Evolutionary conservation across 2,329 filamentous ascomycete genomes (phyloP), one percentile per base, ranked within the genome.

Genomic region (Gyromitra esculenta): DNA sequence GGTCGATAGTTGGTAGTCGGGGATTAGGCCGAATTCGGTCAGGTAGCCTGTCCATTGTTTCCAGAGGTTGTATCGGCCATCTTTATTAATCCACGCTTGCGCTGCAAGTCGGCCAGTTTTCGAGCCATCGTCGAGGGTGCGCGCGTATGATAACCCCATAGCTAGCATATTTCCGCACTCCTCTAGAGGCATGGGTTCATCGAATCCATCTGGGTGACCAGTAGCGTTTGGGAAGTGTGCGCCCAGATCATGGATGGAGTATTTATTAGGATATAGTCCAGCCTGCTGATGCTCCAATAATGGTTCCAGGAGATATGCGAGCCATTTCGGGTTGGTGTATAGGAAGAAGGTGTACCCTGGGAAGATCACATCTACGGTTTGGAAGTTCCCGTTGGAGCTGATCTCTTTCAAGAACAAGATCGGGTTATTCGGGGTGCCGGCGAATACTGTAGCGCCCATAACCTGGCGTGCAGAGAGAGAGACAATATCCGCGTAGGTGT

Each of bases 351-450:
- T 92, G 83, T 93, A 94, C 0, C 92, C 88, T 0, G 92, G 93
- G 85, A 94, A 96, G 80, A 96, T 95, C 73, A 96, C 92, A 84
- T 95, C 92, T 9, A 96, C 91, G 0, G 92, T 96, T 82, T 96
- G 92, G 83, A 90, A 90, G 81, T 96, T 95, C 2, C 92, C 92
- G 80, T 95, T 92, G 1, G 91, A 94, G 0, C 91, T 93, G 72
- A 96, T 95, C 82, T 96, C 93, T 82, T 96, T 96, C 76, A 95
- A 84, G 84, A 96, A 96, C 25, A 96, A 83, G 54, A 95, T 87
- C 0, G 91, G 91, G 77, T 89, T 86, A 2, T 93, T 88, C 2
- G 88, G 88, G 21, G 92, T 91, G 56, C 91, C 89, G 5, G 91
- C 88, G 81, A 94, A 92, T 78, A 90, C 90, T 1, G 91, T 93